phyloP scores from a whole-genome alignment of 805 yeast genomes.

The Suhomyces sp. region DNA sequence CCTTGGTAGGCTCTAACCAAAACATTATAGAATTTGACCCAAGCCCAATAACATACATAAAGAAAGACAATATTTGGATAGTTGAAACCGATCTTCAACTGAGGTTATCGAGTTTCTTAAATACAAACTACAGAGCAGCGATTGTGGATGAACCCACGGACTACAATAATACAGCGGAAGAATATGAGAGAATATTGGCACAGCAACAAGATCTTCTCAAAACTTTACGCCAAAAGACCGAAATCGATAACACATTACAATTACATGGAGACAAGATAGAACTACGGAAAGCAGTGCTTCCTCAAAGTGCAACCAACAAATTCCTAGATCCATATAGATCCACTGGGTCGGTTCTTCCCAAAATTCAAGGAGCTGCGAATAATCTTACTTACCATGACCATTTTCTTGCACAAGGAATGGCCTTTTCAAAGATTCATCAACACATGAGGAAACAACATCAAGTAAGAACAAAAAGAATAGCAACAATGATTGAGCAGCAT shows the following conservation, averaged over 20 bases:
- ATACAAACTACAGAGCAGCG: conserved; percentile 30
- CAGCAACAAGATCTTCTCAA: conserved; percentile 52
- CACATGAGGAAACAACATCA: conserved; percentile 64
- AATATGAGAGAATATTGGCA: conserved; percentile 55
- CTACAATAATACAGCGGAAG: conserved; percentile 46
- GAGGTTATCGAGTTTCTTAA: conserved; percentile 27
- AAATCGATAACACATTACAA: conserved; percentile 36
- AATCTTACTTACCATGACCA: conserved; percentile 66
- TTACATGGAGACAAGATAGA: conserved; percentile 50
- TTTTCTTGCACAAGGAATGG: conserved; percentile 70
- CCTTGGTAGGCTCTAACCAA: conserved; percentile 15
- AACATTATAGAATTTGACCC: conserved; percentile 28
- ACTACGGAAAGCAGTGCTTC: conserved; percentile 45
- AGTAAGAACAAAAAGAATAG: conserved; percentile 67
- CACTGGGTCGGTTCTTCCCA: conserved; percentile 40
- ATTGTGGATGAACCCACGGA: conserved; percentile 41
- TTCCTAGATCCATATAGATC: conserved; percentile 47
- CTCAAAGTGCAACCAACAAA: conserved; percentile 39
- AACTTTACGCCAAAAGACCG: conserved; percentile 44
- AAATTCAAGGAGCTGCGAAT: conserved; percentile 42
- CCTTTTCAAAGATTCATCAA: conserved; percentile 66
- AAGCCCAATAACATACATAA: conserved; percentile 24
- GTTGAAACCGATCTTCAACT: conserved; percentile 28
- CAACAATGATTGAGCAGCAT: conserved; percentile 81
- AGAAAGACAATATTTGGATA: conserved; percentile 11